Evolutionary conservation across 805 yeast genomes (phyloP).

Genomic region (Soucietia sequanensis): DNA sequence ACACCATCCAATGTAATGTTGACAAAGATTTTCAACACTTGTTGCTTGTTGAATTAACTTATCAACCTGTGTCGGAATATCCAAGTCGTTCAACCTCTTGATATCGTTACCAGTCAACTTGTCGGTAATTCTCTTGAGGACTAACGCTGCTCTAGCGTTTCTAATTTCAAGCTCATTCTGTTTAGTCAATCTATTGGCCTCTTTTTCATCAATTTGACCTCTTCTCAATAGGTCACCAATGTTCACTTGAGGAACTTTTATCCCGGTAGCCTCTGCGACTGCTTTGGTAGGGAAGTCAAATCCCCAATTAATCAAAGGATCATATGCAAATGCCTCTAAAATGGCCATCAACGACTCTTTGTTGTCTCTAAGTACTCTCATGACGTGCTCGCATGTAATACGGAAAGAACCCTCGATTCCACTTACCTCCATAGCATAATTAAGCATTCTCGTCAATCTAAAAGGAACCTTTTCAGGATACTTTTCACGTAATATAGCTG

Average conservation of each 20-base stretch:
- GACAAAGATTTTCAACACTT: constrained; percentile 91
- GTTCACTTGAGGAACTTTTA: constrained; percentile 63
- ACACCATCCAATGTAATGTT: constrained; percentile 99
- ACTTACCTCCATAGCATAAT: constrained; percentile 98
- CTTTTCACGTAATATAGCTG: constrained; percentile 93
- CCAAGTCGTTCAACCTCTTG: constrained; percentile 63
- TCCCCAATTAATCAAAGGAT: constrained; percentile 98
- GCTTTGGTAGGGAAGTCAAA: constrained; percentile 87
- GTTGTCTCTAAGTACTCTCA: constrained; percentile 90
- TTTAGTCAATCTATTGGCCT: constrained; percentile 66
- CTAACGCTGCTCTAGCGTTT: constrained; percentile 88
- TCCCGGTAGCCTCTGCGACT: constrained; percentile 71
- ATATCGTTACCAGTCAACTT: constrained; percentile 94
- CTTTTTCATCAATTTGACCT: constrained; percentile 75
- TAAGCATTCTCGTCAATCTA: constrained; percentile 92
- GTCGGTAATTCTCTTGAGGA: constrained; percentile 84
- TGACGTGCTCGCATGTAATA: constrained; percentile 94
- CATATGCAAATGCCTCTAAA: constrained; percentile 96
- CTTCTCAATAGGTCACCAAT: constrained; percentile 68
- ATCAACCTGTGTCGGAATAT: constrained; percentile 89
- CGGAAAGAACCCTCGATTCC: constrained; percentile 98
- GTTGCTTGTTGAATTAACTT: constrained; percentile 94
- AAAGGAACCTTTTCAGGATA: constrained; percentile 98
- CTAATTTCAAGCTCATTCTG: constrained; percentile 73
- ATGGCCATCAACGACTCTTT: constrained; percentile 97